Evolutionary conservation across 495 filamentous ascomycete genomes (phyloP).

Genomic region (Talaromyces nanjingensis): DNA sequence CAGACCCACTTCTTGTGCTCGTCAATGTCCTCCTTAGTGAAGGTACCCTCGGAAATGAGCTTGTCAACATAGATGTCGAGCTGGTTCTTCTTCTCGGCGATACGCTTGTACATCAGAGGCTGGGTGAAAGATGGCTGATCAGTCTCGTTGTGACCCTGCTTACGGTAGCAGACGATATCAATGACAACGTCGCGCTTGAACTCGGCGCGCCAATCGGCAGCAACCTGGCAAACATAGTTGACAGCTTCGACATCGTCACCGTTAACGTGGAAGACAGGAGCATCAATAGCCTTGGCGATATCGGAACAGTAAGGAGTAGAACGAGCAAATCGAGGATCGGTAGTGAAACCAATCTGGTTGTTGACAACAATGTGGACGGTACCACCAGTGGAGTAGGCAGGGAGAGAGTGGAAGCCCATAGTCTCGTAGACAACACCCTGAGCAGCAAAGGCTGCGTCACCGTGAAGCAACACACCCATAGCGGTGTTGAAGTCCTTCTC

Average conservation of each 20-base stretch:
- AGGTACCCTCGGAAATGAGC: conserved; percentile 82
- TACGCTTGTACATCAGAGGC: conserved; percentile 98
- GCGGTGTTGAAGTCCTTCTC: conserved; percentile 80
- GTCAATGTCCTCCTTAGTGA: conserved; percentile 95
- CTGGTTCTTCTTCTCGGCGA: conserved; percentile 68
- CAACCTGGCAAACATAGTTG: conserved; percentile 95
- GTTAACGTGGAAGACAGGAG: conserved; percentile 98
- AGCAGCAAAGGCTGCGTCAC: conserved; percentile 92
- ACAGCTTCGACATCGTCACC: conserved; percentile 96
- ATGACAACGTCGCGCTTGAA: conserved; percentile 97
- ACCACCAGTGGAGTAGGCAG: conserved; percentile 92
- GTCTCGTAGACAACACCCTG: conserved; percentile 98
- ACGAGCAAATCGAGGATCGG: conserved; percentile 93
- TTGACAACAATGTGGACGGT: conserved; percentile 97
- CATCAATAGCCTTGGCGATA: conserved; percentile 97
- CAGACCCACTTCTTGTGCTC: conserved; percentile 99
- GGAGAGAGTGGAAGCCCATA: conserved; percentile 92
- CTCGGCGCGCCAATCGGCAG: conserved; percentile 93
- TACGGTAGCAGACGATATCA: conserved; percentile 97
- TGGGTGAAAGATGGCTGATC: conserved; percentile 99
- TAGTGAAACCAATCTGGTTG: conserved; percentile 99
- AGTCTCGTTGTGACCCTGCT: conserved; percentile 98
- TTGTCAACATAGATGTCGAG: conserved; percentile 84
- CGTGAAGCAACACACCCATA: conserved; percentile 93
- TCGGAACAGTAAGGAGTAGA: conserved; percentile 99